Evolutionary conservation across 495 filamentous ascomycete species (phyloP), one percentile per base, ranked within the genome.

Genomic region (Hypoxylon trugodes): DNA sequence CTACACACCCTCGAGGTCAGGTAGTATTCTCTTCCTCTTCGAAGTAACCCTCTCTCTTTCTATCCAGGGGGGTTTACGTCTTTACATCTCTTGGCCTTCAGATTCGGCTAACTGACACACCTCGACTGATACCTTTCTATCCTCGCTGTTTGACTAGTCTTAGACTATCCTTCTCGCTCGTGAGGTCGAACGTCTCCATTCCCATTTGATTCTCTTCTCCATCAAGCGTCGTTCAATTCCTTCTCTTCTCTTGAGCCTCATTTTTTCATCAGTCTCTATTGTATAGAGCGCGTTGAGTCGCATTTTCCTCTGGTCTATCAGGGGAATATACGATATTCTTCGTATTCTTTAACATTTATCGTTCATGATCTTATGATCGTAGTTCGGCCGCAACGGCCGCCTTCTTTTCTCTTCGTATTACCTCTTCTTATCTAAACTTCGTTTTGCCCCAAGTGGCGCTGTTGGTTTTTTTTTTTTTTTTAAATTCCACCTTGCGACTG

Each of bases 321-420:
- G 32, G 50, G 41, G 62, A 53, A 67, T 54, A 52, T 28, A 33
- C 35, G 45, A 57, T 63, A 22, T 47, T 40, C 52, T 48, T 68
- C 57, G 6, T 45, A 65, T n/a, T n/a, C n/a, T n/a, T n/a, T 18
- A 2, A 15, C 21, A 57, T 25, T 59, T 46, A 16, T 59, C 32
- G 55, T 75, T 77, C 69, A 79, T 79, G 78, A 74, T 73, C 73
- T 71, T 62, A 59, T 71, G 68, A 76, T 74, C 61, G 68, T 71
- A 68, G 67, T 40, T 52, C 65, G 75, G 78, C 75, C 75, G 68
- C 65, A 63, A 69, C 66, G 74, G 77, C 74, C 77, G 60, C 72
- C 74, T 61, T 15, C 45, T 69, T 77, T 61, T 65, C 50, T 43
- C 50, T 65, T 68, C 67, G 56, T 73, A 48, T 70, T 45, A 57